phyloP scores from a whole-genome alignment of 108 stramenopile species.

The Cylindrotheca closterium region DNA sequence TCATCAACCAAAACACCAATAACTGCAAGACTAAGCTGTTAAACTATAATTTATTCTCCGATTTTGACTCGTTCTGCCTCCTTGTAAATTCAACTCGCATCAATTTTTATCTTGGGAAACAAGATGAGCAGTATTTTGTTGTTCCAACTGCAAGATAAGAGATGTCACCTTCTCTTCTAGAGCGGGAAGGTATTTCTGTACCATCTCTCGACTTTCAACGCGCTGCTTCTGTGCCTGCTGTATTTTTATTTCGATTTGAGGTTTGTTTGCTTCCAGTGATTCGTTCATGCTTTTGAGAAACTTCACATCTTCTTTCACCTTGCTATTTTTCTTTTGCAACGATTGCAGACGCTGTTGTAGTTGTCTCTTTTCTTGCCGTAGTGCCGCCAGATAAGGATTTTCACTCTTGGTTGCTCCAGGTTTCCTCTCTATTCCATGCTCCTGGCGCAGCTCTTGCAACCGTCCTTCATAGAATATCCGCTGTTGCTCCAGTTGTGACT shows the following conservation, averaged over 20 bases:
- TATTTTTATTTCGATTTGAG: slow-evolving; percentile 50
- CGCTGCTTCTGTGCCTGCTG: slow-evolving; percentile 50
- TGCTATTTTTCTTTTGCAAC: slow-evolving; percentile 47
- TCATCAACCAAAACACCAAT: not conserved
- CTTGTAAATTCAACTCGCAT: no score
- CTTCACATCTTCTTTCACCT: slow-evolving; percentile 54
- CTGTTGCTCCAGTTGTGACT: slow-evolving; percentile 90
- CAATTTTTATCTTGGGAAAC: no score
- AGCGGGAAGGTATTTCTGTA: slow-evolving; percentile 46
- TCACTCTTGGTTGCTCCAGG: not conserved
- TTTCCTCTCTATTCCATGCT: slow-evolving; percentile 24
- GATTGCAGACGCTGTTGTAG: slow-evolving; percentile 60
- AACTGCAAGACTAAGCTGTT: not conserved
- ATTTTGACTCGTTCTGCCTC: not conserved
- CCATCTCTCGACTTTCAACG: slow-evolving; percentile 39
- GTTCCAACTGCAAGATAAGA: slow-evolving; percentile 67
- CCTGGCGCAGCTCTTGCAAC: slow-evolving; percentile 67
- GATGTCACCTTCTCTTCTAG: slow-evolving; percentile 66
- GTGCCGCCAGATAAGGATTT: slow-evolving; percentile 54
- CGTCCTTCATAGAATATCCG: slow-evolving; percentile 85
- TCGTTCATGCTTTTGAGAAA: slow-evolving; percentile 83
- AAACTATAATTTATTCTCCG: not conserved
- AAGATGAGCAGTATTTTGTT: not conserved
- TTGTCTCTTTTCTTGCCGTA: slow-evolving; percentile 81
- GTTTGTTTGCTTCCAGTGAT: slow-evolving; percentile 69